A percentile compares a stretch with the other conserved stretches of the same genome.
Evolutionary conservation across 352 stramenopile genomes (phyloP).

Genomic region (Poterioochromonas sp.): DNA sequence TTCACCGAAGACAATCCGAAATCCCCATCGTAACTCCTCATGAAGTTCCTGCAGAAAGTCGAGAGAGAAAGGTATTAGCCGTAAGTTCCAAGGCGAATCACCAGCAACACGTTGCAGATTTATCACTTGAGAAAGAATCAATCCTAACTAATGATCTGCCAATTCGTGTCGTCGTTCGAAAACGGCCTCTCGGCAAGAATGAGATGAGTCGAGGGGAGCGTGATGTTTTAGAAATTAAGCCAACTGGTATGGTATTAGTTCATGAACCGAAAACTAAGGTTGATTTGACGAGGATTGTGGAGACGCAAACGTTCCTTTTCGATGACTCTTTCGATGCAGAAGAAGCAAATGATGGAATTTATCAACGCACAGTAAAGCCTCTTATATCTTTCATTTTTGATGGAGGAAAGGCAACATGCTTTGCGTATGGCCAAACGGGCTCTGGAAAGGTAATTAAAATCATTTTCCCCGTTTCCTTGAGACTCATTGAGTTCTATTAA

Average conservation of each 20-base stretch:
- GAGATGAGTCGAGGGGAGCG: slow-evolving; percentile 51
- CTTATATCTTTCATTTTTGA: slow-evolving; percentile 84
- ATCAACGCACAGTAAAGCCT: slow-evolving; percentile 70
- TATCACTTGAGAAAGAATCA: no score
- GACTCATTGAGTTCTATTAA: slow-evolving; percentile 66
- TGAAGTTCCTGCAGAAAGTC: no score
- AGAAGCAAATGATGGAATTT: slow-evolving; percentile 77
- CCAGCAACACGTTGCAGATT: no score
- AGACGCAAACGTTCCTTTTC: slow-evolving; percentile 80
- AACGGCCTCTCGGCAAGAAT: slow-evolving; percentile 79
- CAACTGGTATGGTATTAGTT: slow-evolving; percentile 58
- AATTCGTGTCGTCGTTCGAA: slow-evolving; percentile 90
- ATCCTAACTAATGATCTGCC: no score
- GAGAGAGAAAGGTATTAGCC: no score
- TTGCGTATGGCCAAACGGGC: slow-evolving; percentile 86
- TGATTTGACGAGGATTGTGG: slow-evolving; percentile 89
- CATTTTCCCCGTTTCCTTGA: no score
- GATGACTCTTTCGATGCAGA: slow-evolving; percentile 84
- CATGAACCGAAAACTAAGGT: slow-evolving; percentile 92
- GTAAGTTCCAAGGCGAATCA: no score
- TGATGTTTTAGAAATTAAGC: slow-evolving; percentile 41
- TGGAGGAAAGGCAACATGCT: slow-evolving; percentile 76
- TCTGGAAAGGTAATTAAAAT: slow-evolving; percentile 55
- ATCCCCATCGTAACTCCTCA: no score
- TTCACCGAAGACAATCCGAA: no score